Conservation (phyloP, 2,329 filamentous ascomycete genomes). For the Coleophoma eucalyptorum region DNA sequence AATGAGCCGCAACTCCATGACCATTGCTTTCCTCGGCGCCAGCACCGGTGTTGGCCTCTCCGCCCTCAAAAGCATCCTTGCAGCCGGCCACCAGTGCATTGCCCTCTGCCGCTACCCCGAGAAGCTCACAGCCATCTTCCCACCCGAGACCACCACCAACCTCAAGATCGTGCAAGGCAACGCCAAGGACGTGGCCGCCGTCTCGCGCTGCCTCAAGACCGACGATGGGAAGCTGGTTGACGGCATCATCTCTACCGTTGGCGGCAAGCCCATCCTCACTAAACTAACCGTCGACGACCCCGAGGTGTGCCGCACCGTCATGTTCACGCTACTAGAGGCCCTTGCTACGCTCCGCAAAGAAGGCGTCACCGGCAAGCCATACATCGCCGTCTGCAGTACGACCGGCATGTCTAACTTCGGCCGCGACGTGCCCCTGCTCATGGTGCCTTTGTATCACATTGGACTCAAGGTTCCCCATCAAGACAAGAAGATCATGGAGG, state of each 20-base stretch:
- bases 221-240: neutral
- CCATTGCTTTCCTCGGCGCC: neutral
- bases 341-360: neutral
- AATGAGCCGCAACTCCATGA: neutral
- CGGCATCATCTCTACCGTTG: neutral
- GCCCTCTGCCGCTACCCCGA: neutral
- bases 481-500: conserved; percentile 45
- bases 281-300: neutral
- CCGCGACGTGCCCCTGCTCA: conserved; percentile 36
- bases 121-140: neutral
- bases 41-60: neutral
- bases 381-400: conserved; percentile 32
- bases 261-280: neutral
- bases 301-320: neutral
- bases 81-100: neutral
- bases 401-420: conserved; percentile 34
- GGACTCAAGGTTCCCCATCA: conserved; percentile 35
- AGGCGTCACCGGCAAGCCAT: neutral
- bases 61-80: neutral
- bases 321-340: neutral
- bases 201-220: neutral
- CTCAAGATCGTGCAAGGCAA: neutral
- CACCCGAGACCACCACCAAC: neutral
- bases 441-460: conserved; percentile 37
- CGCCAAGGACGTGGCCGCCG: neutral